phyloP scores from a whole-genome alignment of 164 flowering plant species.

The Santalum album region DNA sequence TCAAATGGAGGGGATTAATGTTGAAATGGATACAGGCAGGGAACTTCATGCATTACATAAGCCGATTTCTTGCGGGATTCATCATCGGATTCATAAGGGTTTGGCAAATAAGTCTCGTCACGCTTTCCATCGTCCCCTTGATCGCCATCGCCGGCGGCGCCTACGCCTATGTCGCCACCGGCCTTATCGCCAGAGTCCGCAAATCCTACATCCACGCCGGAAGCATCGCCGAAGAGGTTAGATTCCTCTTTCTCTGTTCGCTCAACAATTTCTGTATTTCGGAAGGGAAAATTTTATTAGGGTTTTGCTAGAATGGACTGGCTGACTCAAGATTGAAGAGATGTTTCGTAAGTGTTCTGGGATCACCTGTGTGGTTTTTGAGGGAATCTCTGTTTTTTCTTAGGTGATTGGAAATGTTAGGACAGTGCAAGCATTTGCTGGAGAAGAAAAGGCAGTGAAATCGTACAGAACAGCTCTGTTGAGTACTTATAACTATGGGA shows the following conservation, averaged over 20 bases:
- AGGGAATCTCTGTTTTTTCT: not conserved
- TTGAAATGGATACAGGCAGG: conserved; percentile 49
- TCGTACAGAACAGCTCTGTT: conserved; percentile 50
- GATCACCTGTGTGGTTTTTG: too few relatives aligned
- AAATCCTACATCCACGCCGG: conserved; percentile 91
- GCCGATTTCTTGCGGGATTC: conserved; percentile 80
- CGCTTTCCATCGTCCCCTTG: conserved; percentile 85
- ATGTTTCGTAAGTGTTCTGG: too few relatives aligned
- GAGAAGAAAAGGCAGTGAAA: conserved; percentile 79
- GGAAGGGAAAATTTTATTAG: too few relatives aligned
- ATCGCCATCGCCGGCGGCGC: conserved; percentile 91
- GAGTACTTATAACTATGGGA: conserved; percentile 71
- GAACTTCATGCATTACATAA: conserved; percentile 87
- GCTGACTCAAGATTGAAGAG: too few relatives aligned
- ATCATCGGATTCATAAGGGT: conserved; percentile 70
- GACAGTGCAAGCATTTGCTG: conserved; percentile 94
- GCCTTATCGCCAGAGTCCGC: conserved; percentile 75
- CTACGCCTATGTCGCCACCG: conserved; percentile 74
- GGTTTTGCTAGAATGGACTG: too few relatives aligned
- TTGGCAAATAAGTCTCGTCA: conserved; percentile 94
- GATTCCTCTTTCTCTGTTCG: too few relatives aligned
- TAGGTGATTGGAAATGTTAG: conserved; percentile 89
- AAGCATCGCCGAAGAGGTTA: conserved; percentile 87
- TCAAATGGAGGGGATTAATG: too few relatives aligned
- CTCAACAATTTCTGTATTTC: too few relatives aligned